A percentile compares a stretch with the other conserved stretches of the same genome.
phyloP scores from a whole-genome alignment of 192 early-diverging fungal species.

The Umbelopsis isabellina region DNA sequence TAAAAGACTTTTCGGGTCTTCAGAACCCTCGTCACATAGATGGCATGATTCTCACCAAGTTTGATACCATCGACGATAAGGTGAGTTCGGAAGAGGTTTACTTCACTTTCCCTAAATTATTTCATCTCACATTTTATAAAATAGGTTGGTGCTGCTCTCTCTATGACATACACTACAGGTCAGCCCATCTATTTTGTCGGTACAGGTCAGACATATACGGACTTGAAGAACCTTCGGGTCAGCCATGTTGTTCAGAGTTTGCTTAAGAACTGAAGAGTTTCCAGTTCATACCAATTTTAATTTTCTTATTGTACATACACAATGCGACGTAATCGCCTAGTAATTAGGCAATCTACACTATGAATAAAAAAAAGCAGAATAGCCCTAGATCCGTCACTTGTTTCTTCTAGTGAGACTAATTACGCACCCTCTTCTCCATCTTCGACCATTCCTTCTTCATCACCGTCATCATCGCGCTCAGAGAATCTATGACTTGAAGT shows the following conservation, averaged over 20 bases:
- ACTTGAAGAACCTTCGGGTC: constrained; percentile 87
- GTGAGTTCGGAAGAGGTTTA: constrained; percentile 30
- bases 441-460: constrained; percentile 28
- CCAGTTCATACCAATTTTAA: constrained; percentile 17
- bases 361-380: no score
- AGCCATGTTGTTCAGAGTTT: constrained; percentile 72
- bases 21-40: constrained; percentile 89
- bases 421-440: constrained; percentile 34
- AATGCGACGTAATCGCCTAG: constrained; percentile 14
- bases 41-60: constrained; percentile 95
- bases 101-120: not conserved
- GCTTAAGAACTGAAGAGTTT: constrained; percentile 51
- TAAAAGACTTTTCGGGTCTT: constrained; percentile 86
- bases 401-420: not conserved
- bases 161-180: constrained; percentile 95
- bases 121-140: not conserved
- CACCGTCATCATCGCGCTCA: constrained; percentile 35
- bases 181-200: constrained; percentile 97
- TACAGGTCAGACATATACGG: constrained; percentile 96
- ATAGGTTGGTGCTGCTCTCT: constrained; percentile 90
- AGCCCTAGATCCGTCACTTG: no score
- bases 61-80: constrained; percentile 97
- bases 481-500: constrained; percentile 28
- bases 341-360: constrained; percentile 3
- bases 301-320: constrained; percentile 19